Percentiles rank a stretch among this genome's conserved stretches.
Evolutionary conservation across 2,329 filamentous ascomycete genomes (phyloP).

Genomic region (Fusarium cyanostomum): DNA sequence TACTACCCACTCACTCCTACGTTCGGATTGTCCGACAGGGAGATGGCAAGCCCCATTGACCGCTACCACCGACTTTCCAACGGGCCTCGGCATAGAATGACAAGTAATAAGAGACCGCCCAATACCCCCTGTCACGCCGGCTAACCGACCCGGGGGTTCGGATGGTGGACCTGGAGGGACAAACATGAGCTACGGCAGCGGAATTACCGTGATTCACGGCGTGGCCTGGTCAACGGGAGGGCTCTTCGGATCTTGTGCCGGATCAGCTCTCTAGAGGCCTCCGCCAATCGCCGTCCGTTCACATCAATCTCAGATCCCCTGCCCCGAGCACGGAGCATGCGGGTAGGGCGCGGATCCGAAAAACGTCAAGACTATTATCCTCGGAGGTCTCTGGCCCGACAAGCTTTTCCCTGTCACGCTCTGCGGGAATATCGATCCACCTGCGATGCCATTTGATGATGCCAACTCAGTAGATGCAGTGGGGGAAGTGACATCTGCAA

Average conservation of each 20-base stretch:
- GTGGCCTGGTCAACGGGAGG: not conserved
- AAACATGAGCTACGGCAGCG: not conserved
- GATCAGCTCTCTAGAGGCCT: not conserved
- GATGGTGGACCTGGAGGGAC: not conserved
- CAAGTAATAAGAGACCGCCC: not conserved
- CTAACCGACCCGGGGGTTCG: conserved; percentile 1
- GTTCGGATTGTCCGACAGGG: not conserved
- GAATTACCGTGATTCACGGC: not conserved
- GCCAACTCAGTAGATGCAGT: not conserved
- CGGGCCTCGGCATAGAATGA: not conserved
- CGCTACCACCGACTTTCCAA: not conserved
- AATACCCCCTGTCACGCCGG: not conserved
- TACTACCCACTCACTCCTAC: no score
- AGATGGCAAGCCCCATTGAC: not conserved
- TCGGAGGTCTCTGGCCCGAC: not conserved
- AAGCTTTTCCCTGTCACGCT: not conserved
- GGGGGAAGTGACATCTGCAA: not conserved
- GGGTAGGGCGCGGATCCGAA: no score
- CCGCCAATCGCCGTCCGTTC: no score
- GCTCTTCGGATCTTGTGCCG: not conserved
- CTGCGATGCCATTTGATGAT: not conserved
- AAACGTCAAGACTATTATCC: not conserved
- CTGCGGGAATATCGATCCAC: not conserved
- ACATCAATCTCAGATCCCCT: not conserved
- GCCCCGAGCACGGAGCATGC: no score